phyloP scores from a whole-genome alignment of 169 alveolate species.

The Plasmodium coatneyi region DNA sequence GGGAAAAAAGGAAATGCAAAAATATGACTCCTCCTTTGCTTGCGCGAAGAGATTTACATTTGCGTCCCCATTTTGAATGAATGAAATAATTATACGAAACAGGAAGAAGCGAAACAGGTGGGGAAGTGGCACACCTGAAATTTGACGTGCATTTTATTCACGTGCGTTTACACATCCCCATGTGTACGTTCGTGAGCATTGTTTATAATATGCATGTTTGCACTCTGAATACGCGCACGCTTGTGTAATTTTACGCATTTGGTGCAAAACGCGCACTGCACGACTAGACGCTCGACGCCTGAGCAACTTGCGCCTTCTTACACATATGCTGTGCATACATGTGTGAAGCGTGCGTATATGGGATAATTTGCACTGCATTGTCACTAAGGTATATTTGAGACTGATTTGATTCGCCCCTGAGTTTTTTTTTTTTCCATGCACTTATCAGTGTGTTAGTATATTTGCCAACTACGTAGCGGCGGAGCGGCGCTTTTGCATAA shows the following conservation, averaged over 20 bases:
- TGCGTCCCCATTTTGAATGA: background rate
- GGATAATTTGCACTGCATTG: background rate
- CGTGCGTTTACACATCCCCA: slow-evolving; percentile 6
- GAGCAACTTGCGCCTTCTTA: background rate
- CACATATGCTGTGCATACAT: slow-evolving; percentile 15
- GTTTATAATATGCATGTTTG: slow-evolving; percentile 3
- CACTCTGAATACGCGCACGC: background rate
- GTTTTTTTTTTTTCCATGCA: slow-evolving; percentile 2
- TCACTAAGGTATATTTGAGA: slow-evolving; percentile 34
- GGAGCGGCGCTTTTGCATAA: background rate
- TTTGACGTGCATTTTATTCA: background rate
- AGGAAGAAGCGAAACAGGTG: background rate
- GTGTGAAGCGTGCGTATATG: background rate
- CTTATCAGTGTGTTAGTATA: background rate
- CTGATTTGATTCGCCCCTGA: slow-evolving; percentile 20
- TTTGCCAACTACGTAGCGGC: background rate
- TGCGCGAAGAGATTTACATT: background rate
- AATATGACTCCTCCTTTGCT: background rate
- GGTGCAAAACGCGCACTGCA: slow-evolving; percentile 6
- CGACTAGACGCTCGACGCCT: background rate
- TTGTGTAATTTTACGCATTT: background rate
- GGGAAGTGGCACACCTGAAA: background rate
- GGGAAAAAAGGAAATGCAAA: background rate
- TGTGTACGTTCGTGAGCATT: slow-evolving; percentile 5
- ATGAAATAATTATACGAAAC: background rate